A percentile compares a stretch with the other conserved stretches of the same genome.
Conservation (phyloP, 2,329 filamentous ascomycete genomes). For the Diaporthe sp. region DNA sequence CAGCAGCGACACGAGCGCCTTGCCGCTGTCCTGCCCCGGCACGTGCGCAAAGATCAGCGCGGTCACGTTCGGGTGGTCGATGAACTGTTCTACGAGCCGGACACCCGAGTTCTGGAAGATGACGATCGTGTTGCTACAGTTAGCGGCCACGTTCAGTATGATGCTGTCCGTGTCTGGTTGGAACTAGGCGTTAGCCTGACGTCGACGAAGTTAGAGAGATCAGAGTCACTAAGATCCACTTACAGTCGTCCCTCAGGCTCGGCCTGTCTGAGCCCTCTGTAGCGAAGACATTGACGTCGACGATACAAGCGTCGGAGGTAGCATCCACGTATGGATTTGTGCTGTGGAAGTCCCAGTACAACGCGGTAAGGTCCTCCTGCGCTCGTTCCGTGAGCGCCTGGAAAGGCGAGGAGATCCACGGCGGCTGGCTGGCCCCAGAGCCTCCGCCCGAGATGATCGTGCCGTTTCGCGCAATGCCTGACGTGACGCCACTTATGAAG, state of each 20-base stretch:
- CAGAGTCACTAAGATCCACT: not conserved
- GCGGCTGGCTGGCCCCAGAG: slow-evolving; percentile 57
- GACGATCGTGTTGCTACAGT: slow-evolving; percentile 74
- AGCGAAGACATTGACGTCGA: slow-evolving; percentile 75
- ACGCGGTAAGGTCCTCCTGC: slow-evolving; percentile 62
- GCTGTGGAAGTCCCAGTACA: slow-evolving; percentile 67
- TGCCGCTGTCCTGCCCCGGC: slow-evolving; percentile 72
- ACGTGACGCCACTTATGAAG: slow-evolving; percentile 13
- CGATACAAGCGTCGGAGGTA: slow-evolving; percentile 73
- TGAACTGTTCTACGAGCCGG: slow-evolving; percentile 70
- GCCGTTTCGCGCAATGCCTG: slow-evolving; percentile 56
- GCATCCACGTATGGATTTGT: slow-evolving; percentile 59
- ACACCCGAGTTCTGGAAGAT: slow-evolving; percentile 74
- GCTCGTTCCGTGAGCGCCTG: slow-evolving; percentile 64
- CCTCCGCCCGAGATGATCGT: slow-evolving; percentile 60
- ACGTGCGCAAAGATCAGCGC: slow-evolving; percentile 73
- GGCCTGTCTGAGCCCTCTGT: slow-evolving; percentile 77
- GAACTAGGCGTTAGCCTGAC: not conserved
- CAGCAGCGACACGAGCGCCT: slow-evolving; percentile 65
- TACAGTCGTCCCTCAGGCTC: slow-evolving; percentile 72
- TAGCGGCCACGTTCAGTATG: slow-evolving; percentile 67
- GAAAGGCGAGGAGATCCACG: slow-evolving; percentile 62
- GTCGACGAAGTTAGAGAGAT: too few relatives aligned
- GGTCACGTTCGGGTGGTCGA: slow-evolving; percentile 73
- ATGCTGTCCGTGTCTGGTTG: slow-evolving; percentile 63